A percentile compares a stretch with the other conserved stretches of the same genome.
Conservation (phyloP, 768 basidiomycete genomes). For the Boletus eberwhitei region DNA sequence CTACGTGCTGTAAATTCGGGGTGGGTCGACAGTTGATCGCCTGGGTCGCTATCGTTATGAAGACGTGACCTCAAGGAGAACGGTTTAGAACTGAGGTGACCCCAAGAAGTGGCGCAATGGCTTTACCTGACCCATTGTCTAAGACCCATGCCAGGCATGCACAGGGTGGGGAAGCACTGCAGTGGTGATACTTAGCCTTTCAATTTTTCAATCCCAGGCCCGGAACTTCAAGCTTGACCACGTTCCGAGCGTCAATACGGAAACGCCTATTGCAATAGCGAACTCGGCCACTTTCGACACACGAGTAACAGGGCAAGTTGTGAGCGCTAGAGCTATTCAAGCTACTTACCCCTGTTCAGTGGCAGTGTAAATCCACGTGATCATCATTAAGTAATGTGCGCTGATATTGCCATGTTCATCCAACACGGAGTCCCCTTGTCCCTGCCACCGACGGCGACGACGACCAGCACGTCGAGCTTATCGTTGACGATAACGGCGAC, state of each 20-base stretch:
- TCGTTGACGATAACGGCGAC: slow-evolving; percentile 30
- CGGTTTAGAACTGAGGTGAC: background rate
- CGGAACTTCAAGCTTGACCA: background rate
- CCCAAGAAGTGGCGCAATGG: background rate
- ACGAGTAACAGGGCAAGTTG: background rate
- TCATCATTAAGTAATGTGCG: slow-evolving; percentile 29
- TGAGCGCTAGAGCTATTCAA: too few relatives aligned
- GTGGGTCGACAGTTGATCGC: slow-evolving; percentile 2
- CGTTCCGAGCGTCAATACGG: background rate
- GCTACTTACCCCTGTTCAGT: background rate
- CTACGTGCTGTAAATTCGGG: slow-evolving; percentile 32
- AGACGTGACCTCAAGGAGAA: slow-evolving; percentile 5
- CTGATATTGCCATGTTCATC: slow-evolving; percentile 30
- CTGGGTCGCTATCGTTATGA: background rate
- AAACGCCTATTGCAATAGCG: background rate
- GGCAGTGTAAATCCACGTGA: slow-evolving; percentile 26
- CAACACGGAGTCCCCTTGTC: slow-evolving; percentile 36
- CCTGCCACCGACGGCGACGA: slow-evolving; percentile 34
- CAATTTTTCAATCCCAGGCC: too few relatives aligned
- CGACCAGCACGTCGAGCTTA: slow-evolving; percentile 27
- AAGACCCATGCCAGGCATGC: slow-evolving; percentile 11
- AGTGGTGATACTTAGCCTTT: too few relatives aligned
- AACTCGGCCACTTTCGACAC: background rate
- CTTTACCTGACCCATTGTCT: slow-evolving; percentile 25
- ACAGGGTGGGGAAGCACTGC: too few relatives aligned